phyloP scores from a whole-genome alignment of 768 basidiomycete species.

The Paxillus rubicundulus region DNA sequence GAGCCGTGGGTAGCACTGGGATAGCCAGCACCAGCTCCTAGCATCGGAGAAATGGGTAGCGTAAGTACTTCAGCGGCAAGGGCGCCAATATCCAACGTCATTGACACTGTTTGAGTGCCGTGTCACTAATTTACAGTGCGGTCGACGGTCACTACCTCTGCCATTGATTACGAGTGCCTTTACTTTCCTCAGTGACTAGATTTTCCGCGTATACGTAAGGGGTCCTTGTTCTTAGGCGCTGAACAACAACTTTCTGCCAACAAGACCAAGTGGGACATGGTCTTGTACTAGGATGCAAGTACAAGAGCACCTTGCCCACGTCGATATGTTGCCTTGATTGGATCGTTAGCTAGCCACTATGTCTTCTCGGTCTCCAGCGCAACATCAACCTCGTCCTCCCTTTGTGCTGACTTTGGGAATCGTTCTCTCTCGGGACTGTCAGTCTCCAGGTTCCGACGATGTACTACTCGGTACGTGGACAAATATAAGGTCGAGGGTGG shows the following conservation, averaged over 20 bases:
- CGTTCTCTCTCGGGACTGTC: constrained; percentile 12
- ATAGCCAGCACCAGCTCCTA: no score
- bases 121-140: no score
- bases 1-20: no score
- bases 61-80: no score
- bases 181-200: no score
- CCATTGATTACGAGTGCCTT: no score
- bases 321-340: constrained; percentile 1
- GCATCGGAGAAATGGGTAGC: no score
- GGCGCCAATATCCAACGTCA: no score
- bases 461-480: constrained; percentile 3
- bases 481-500: constrained; percentile 24
- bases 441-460: constrained; percentile 4
- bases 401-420: constrained; percentile 25
- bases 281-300: constrained; percentile 4
- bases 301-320: constrained; percentile 27
- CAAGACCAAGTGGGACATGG: not conserved
- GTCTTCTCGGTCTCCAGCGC: constrained; percentile 19
- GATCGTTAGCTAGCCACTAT: not conserved
- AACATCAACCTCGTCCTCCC: constrained; percentile 10
- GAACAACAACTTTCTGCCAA: not conserved
- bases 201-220: not conserved
- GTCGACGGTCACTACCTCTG: no score
- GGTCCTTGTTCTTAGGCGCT: constrained; percentile 6
- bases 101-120: no score